Base-by-base conservation (phyloP, 2,329 filamentous ascomycete genomes). In the Paecilomyces variotii region DNA sequence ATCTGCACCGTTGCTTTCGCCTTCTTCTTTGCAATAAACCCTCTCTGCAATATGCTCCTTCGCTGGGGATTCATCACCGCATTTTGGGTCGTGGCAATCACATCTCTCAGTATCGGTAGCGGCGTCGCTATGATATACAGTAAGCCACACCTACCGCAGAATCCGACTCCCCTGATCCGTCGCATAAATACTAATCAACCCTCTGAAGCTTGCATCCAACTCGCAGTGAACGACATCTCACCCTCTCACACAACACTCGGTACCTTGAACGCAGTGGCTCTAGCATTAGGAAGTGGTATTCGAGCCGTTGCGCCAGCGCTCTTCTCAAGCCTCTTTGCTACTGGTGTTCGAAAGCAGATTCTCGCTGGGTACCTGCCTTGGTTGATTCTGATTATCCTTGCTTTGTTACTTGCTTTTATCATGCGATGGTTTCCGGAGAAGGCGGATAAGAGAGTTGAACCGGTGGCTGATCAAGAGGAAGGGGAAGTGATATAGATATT, bases 51-150 rank as follows among this genome's bases (percentile, higher is more conserved):
- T 65, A 27, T 80, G 3, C 69, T 91, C 6, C 78, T 88, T 52
- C 76, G 80, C 2, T 62, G 19, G 76, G 75, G 9, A 74, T 75
- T 78, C 0, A 66, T 69, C 1, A 70, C 68, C 0, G 61, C 71
- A 0, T 90, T 91, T 68, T 91, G 87, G 84, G 67, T 81, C 2
- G 54, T 80, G 1, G 74, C 70, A 1, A 78, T 79, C 0, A 62
- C 74, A 0, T 55, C 72, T 9, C 69, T 86, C 10, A 74, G 77
- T 0, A n/a, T 89, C 0, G 87, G 86, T 0, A 80, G 80, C 11
- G 84, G 85, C 1, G 82, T 89, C 0, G 80, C 80, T 54, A 90
- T 90, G 87, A 78, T 81, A 1, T 89, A 88, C 67, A 91, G 75
- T 78, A 68, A 63, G 74, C 58, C 34, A 45, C n/a, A 2, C 39